phyloP scores from a whole-genome alignment of 495 filamentous ascomycete genomes.

The Delitschia confertaspora region DNA sequence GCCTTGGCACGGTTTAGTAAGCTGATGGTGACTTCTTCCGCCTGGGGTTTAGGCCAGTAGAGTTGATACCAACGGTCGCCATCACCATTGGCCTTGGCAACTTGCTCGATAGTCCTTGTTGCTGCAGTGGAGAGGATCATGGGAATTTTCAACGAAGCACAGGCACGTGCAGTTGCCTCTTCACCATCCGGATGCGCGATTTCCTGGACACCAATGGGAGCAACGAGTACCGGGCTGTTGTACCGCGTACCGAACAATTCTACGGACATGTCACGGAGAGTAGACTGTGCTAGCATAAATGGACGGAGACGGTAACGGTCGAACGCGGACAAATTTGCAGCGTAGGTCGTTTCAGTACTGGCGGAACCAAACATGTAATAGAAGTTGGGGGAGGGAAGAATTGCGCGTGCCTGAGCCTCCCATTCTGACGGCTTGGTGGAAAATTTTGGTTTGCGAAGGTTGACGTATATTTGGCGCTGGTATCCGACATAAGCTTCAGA shows the following conservation, averaged over 20 bases:
- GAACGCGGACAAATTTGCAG: constrained; percentile 20
- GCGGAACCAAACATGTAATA: constrained; percentile 23
- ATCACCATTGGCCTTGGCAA: constrained; percentile 24
- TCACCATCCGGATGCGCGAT: constrained; percentile 30
- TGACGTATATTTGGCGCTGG: constrained; percentile 23
- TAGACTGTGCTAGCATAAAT: constrained; percentile 40
- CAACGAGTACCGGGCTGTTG: constrained; percentile 26
- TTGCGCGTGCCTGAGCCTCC: constrained; percentile 16
- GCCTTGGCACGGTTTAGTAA: constrained; percentile 25
- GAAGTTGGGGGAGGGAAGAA: constrained; percentile 21
- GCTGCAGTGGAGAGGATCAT: constrained; percentile 27
- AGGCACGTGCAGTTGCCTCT: constrained; percentile 23
- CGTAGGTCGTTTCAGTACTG: constrained; percentile 14
- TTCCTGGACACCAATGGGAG: constrained; percentile 33
- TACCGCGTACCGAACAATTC: constrained; percentile 27
- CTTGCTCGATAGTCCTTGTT: constrained; percentile 24
- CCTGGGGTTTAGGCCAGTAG: constrained; percentile 24
- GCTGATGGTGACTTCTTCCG: constrained; percentile 24
- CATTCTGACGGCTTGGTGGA: constrained; percentile 26
- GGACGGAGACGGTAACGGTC: constrained; percentile 25
- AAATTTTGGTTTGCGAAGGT: constrained; percentile 18
- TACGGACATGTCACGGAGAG: constrained; percentile 23
- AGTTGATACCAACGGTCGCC: constrained; percentile 28
- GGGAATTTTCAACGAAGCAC: constrained; percentile 13
- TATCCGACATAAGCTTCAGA: constrained; percentile 13